phyloP scores from a whole-genome alignment of 1,284 basidiomycete genomes.

The Bondarzewia mesenterica region DNA sequence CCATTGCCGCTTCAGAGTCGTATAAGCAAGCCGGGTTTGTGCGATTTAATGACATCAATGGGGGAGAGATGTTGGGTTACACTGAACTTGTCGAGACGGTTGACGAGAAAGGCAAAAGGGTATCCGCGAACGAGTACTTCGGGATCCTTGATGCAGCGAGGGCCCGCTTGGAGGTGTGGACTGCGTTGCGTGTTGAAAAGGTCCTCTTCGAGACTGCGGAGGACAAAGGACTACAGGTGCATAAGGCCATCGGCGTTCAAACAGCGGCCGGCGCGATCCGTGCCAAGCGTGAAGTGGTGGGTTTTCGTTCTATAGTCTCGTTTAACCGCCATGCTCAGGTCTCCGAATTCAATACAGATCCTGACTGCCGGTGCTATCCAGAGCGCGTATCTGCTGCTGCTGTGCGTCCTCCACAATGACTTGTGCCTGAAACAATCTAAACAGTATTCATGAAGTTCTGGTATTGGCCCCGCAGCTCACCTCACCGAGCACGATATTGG shows the following conservation, averaged over 20 bases:
- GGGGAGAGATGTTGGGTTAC: neutral
- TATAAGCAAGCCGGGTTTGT: neutral
- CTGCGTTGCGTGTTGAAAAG: neutral
- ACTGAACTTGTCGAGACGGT: neutral
- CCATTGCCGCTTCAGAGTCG: neutral
- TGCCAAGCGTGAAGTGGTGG: neutral
- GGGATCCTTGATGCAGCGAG: neutral
- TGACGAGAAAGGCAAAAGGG: neutral
- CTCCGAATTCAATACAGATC: neutral
- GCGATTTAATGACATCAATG: neutral
- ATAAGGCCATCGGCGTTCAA: neutral
- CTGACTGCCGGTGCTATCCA: constrained; percentile 1
- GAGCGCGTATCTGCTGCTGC: neutral
- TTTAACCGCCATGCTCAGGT: neutral
- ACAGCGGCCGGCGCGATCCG: neutral
- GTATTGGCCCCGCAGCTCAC: neutral
- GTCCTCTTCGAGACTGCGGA: neutral
- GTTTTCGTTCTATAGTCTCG: neutral
- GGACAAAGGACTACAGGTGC: neutral
- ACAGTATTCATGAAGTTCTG: neutral
- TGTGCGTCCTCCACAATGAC: neutral
- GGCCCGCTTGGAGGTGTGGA: neutral
- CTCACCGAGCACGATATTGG: neutral
- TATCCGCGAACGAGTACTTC: neutral
- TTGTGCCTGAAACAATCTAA: neutral